Base-by-base conservation (phyloP, 2,329 filamentous ascomycete species). In the Harringtonia aguacate region DNA sequence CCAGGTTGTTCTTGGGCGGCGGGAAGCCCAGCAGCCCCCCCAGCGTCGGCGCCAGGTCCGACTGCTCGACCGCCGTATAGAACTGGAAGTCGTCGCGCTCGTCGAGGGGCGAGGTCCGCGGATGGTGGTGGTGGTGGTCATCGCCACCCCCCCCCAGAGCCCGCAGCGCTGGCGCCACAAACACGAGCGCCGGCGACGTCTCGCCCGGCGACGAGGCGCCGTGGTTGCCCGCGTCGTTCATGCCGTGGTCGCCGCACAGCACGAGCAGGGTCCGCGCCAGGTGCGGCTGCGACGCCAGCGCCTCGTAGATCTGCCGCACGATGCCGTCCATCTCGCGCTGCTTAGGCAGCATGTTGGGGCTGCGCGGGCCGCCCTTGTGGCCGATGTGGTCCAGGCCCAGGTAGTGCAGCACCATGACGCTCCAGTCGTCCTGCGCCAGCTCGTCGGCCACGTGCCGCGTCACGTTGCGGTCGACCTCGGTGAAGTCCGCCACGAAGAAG, bases 401-500 rank as follows among this genome's bases (percentile, higher is more conserved):
- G 57, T 95, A 98, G 65, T 98, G 92, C 61, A 98, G 74, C 18
- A 98, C 80, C 81, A 97, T 84, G 3, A 84, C 84, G 60, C 86
- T 84, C 92, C 92, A 98, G 57, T 98, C 92, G 45, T 77, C 65
- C 34, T 77, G 80, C 45, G 68, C 63, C 48, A 98, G 69, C 64
- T 97, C 90, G 30, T 68, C 67, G 6, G 83, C 73, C 43, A 98
- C 71, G 67, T 98, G 87, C 49, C 92, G 79, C 3, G 92, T 98
- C 54, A 98, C 92, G 61, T 98, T 98, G 59, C 88, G 83, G 65
- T 98, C 92, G 51, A 98, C 94, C 68, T 98, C 89, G 40, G 86
- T 94, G 57, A 95, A 98, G 62, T 98, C 92, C 62, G 92, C 88
- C 54, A 98, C 92, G 63, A 97, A 98, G 63, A 98, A 98, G 66